Percentiles rank a stretch among this genome's conserved stretches.
Evolutionary conservation across 495 filamentous ascomycete genomes (phyloP).

Genomic region (Usnea hakonensis): DNA sequence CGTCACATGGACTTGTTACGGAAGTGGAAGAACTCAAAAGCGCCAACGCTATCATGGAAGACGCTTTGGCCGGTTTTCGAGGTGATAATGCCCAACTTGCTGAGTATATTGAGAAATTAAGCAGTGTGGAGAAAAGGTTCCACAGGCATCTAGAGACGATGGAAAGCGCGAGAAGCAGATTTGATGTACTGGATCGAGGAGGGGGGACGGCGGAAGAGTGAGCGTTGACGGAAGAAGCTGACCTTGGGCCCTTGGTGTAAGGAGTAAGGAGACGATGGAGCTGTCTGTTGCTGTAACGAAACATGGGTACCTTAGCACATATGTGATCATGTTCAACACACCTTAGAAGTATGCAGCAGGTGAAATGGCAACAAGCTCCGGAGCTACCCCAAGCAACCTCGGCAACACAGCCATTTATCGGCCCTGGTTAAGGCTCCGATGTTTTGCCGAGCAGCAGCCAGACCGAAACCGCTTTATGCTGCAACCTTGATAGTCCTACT

Average conservation of each 20-base stretch:
- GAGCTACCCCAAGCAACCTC: no score
- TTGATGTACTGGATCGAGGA: background rate
- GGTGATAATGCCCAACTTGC: conserved; percentile 4
- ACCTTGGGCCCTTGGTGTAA: background rate
- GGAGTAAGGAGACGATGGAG: background rate
- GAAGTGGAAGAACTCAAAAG: conserved; percentile 3
- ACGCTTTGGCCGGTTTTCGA: conserved; percentile 4
- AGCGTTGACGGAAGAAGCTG: background rate
- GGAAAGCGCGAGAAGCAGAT: background rate
- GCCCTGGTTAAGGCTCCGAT: no score
- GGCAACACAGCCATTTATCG: no score
- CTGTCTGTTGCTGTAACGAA: background rate
- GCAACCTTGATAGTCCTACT: background rate
- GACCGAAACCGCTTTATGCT: background rate
- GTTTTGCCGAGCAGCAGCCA: no score
- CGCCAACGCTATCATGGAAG: conserved; percentile 3
- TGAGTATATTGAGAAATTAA: conserved; percentile 4
- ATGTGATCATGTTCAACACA: background rate
- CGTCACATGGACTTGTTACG: background rate
- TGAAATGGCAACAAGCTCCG: no score
- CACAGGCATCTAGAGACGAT: background rate
- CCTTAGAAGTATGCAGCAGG: background rate
- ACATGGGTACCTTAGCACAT: background rate
- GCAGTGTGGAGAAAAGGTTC: conserved; percentile 2
- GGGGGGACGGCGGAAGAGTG: background rate